Conservation (phyloP, 176 grass and related monocot species). For the Themeda triandra region DNA sequence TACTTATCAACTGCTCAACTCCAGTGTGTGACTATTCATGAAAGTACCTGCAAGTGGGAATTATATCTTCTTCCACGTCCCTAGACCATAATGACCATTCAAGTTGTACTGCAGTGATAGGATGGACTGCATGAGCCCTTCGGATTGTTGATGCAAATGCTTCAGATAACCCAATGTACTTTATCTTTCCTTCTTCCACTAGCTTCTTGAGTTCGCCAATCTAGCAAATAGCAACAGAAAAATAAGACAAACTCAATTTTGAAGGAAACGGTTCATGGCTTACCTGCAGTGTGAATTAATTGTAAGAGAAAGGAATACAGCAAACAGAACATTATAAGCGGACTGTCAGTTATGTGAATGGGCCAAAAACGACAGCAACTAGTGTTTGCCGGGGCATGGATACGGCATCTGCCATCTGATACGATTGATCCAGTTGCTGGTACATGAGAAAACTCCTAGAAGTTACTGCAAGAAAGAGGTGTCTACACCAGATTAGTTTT, state of each 20-base stretch:
- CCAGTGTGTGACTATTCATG: not conserved
- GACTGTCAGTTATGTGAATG: no score
- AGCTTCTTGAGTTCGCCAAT: constrained; percentile 68
- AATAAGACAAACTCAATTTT: not conserved
- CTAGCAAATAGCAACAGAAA: constrained; percentile 33
- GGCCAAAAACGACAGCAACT: no score
- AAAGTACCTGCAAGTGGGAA: constrained; percentile 57
- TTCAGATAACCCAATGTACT: constrained; percentile 64
- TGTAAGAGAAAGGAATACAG: not conserved
- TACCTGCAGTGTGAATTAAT: not conserved
- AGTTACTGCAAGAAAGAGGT: no score
- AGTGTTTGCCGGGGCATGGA: no score
- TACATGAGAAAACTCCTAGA: no score
- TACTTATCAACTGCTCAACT: not conserved
- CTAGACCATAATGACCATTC: constrained; percentile 75
- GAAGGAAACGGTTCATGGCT: not conserved
- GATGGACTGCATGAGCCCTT: constrained; percentile 72
- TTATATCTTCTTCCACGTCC: constrained; percentile 56
- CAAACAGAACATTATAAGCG: not conserved
- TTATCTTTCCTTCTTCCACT: constrained; percentile 65
- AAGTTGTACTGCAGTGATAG: constrained; percentile 54
- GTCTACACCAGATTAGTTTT: no score
- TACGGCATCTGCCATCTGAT: not conserved
- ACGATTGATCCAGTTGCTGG: no score
- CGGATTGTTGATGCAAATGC: constrained; percentile 62